Evolutionary conservation across 192 early-diverging fungal genomes (phyloP).

Genomic region (Coemansia sp.): DNA sequence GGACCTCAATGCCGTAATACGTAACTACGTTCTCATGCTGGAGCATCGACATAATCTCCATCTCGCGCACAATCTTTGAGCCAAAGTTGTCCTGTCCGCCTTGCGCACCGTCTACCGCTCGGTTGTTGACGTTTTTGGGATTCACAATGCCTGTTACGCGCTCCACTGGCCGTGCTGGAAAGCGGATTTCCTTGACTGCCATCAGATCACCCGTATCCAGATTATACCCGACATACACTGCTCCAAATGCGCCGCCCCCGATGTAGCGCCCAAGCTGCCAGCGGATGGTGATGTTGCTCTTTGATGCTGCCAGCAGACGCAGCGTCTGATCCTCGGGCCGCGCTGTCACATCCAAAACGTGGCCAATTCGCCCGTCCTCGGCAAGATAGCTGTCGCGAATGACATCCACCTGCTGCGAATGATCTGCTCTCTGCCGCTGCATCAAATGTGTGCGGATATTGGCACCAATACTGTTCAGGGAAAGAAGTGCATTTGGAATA

Average conservation of each 20-base stretch:
- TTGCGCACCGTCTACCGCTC: conserved; percentile 4
- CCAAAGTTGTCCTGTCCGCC: conserved; percentile 35
- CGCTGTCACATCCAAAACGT: conserved; percentile 70
- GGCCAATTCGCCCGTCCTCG: conserved; percentile 58
- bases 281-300: conserved; percentile 75
- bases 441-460: conserved; percentile 40
- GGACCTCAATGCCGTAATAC: conserved; percentile 91
- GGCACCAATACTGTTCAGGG: conserved; percentile 44
- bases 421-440: conserved; percentile 39
- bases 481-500: conserved; percentile 33
- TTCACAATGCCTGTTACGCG: conserved; percentile 9
- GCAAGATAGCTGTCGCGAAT: conserved; percentile 32
- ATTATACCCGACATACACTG: conserved; percentile 83
- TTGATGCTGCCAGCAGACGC: conserved; percentile 72
- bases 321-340: conserved; percentile 79
- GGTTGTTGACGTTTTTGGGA: conserved; percentile 11
- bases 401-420: conserved; percentile 33
- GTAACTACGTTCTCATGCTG: conserved; percentile 87
- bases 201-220: conserved; percentile 80
- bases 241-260: conserved; percentile 85
- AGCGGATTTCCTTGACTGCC: conserved; percentile 92
- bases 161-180: conserved; percentile 60
- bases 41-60: conserved; percentile 88
- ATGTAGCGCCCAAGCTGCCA: conserved; percentile 87
- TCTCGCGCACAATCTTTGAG: conserved; percentile 80